These are phyloP conservation scores for Marsdenia floribunda DNA, from an alignment of 257 asterid genomes.

Conservation along the genomic window DNA sequence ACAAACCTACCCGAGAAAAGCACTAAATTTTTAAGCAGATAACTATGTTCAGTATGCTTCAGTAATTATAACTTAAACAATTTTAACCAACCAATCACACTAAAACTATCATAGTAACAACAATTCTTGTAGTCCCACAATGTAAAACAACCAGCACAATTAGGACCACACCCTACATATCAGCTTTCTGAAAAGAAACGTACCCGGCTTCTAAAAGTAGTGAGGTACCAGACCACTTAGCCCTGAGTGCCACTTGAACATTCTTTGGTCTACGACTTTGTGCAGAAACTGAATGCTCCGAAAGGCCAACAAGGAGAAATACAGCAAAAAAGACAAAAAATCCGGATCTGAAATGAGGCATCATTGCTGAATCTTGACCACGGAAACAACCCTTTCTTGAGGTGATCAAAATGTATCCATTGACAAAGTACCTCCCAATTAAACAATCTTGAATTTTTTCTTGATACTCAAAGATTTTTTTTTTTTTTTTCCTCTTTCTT, in stretches of 20 bases:
- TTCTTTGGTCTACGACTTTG: slow-evolving; percentile 72
- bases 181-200: slow-evolving; percentile 8
- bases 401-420: slow-evolving; percentile 33
- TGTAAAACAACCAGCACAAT: neutral
- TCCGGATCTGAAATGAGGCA: slow-evolving; percentile 59
- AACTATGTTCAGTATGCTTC: neutral
- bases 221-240: slow-evolving; percentile 98
- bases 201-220: slow-evolving; percentile 95
- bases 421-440: slow-evolving; percentile 15
- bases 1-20: neutral
- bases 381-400: slow-evolving; percentile 14
- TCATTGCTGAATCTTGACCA: slow-evolving; percentile 48
- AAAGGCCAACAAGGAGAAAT: slow-evolving; percentile 29
- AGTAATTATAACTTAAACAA: neutral
- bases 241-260: slow-evolving; percentile 93
- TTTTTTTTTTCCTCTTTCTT: neutral
- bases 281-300: slow-evolving; percentile 42
- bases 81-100: neutral
- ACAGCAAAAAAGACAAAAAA: slow-evolving; percentile 37
- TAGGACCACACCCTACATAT: slow-evolving; percentile 5
- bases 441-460: slow-evolving; percentile 17
- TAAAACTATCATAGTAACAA: neutral
- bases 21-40: neutral
- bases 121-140: neutral
- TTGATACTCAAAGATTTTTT: neutral